phyloP scores from a whole-genome alignment of 1,284 basidiomycete genomes.

The Athelia sp. region DNA sequence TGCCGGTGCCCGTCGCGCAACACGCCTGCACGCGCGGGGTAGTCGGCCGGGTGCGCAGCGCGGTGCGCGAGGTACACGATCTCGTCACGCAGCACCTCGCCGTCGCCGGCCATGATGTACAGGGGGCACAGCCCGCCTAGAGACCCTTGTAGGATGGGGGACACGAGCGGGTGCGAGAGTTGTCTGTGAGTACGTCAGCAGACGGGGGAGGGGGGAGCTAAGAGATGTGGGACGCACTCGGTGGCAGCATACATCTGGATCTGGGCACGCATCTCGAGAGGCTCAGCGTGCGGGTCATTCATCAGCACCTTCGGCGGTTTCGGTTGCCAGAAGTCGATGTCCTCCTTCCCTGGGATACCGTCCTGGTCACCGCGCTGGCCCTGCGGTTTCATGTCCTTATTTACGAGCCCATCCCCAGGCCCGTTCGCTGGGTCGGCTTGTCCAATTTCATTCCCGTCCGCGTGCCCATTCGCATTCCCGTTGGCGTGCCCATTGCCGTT shows the following conservation, averaged over 20 bases:
- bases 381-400: no score
- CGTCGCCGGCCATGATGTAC: slow-evolving; percentile 74
- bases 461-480: slow-evolving; percentile 8
- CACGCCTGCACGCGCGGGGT: slow-evolving; percentile 60
- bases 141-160: slow-evolving; percentile 72
- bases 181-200: no score
- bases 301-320: slow-evolving; percentile 57
- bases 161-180: slow-evolving; percentile 76
- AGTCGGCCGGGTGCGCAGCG: slow-evolving; percentile 71
- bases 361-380: slow-evolving; percentile 11
- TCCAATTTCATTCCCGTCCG: no score
- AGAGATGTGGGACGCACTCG: slow-evolving; percentile 50
- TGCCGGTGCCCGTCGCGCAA: slow-evolving; percentile 42
- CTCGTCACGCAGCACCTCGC: slow-evolving; percentile 80
- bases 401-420: no score
- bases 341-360: slow-evolving; percentile 12
- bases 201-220: neutral
- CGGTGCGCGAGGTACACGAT: slow-evolving; percentile 81
- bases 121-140: slow-evolving; percentile 80
- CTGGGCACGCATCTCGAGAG: slow-evolving; percentile 55
- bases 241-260: slow-evolving; percentile 85
- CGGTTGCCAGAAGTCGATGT: slow-evolving; percentile 43
- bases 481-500: slow-evolving; percentile 3
- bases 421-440: no score
- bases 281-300: slow-evolving; percentile 39